Conservation (phyloP, 192 early-diverging fungal genomes). For the Spizellomyces sp. region DNA sequence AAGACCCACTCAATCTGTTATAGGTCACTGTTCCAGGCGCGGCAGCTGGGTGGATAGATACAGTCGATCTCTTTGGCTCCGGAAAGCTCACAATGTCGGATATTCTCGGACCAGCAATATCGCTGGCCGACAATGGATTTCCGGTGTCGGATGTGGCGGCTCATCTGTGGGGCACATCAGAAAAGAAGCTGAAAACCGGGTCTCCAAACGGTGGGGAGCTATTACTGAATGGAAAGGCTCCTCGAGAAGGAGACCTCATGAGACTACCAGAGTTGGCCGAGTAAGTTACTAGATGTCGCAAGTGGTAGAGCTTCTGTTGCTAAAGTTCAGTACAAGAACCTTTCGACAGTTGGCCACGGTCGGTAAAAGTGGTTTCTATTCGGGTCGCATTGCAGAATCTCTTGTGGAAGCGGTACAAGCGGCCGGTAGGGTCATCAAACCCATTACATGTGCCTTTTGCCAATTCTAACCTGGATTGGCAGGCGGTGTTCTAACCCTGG, state of each 20-base stretch:
- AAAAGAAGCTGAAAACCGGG: conserved; percentile 23
- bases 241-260: conserved; percentile 65
- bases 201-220: conserved; percentile 55
- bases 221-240: conserved; percentile 48
- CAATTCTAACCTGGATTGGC: neutral
- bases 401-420: conserved; percentile 51
- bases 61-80: conserved; percentile 64
- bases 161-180: conserved; percentile 44
- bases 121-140: conserved; percentile 70
- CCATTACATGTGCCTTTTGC: neutral
- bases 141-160: conserved; percentile 56
- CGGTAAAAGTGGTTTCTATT: conserved; percentile 71
- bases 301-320: neutral
- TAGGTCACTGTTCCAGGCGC: conserved; percentile 71
- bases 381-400: conserved; percentile 64
- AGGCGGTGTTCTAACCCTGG: conserved; percentile 67
- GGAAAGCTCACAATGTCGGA: conserved; percentile 55
- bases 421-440: conserved; percentile 1
- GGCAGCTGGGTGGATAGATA: conserved; percentile 74
- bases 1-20: neutral
- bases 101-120: conserved; percentile 69
- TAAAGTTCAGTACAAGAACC: conserved; percentile 37
- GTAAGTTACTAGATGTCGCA: conserved; percentile 30
- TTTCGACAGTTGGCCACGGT: conserved; percentile 58
- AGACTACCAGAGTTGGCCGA: conserved; percentile 56